phyloP scores from a whole-genome alignment of 768 basidiomycete species.

The Hortiboletus flavorubellus region DNA sequence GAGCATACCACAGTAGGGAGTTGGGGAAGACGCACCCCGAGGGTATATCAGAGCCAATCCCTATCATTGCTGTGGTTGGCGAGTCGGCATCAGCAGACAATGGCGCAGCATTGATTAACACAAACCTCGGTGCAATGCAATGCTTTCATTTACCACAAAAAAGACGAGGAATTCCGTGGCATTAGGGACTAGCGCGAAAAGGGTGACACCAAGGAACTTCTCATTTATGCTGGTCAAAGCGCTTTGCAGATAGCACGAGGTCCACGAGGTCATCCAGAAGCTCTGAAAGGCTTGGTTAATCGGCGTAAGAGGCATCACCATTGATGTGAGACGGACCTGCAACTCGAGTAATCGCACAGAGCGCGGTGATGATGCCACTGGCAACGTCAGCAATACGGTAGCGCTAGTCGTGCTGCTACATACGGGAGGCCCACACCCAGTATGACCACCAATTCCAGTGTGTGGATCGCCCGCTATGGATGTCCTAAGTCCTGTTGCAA shows the following conservation, averaged over 20 bases:
- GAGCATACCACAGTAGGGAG: too few species aligned
- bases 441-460: conserved; percentile 23
- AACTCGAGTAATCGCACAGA: conserved; percentile 80
- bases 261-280: conserved; percentile 95
- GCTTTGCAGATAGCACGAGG: conserved; percentile 63
- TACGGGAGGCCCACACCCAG: too few species aligned
- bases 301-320: neutral
- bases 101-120: too few species aligned
- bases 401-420: too few species aligned
- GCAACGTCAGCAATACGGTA: too few species aligned
- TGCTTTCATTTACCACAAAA: conserved; percentile 38
- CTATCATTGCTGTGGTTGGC: too few species aligned
- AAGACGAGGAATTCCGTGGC: conserved; percentile 98
- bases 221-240: conserved; percentile 80
- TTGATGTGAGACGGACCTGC: conserved; percentile 61
- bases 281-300: conserved; percentile 39
- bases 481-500: too few species aligned
- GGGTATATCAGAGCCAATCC: too few species aligned
- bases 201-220: conserved; percentile 94
- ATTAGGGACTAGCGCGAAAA: conserved; percentile 97
- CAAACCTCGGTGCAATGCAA: too few species aligned
- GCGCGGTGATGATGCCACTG: conserved; percentile 47
- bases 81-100: neutral
- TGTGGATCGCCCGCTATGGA: too few species aligned
- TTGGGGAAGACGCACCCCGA: too few species aligned